Percentiles rank a stretch among this genome's conserved stretches.
These are phyloP conservation scores for Agrocybe chaxingu DNA, from an alignment of 768 basidiomycete species.

Conservation along the genomic window DNA sequence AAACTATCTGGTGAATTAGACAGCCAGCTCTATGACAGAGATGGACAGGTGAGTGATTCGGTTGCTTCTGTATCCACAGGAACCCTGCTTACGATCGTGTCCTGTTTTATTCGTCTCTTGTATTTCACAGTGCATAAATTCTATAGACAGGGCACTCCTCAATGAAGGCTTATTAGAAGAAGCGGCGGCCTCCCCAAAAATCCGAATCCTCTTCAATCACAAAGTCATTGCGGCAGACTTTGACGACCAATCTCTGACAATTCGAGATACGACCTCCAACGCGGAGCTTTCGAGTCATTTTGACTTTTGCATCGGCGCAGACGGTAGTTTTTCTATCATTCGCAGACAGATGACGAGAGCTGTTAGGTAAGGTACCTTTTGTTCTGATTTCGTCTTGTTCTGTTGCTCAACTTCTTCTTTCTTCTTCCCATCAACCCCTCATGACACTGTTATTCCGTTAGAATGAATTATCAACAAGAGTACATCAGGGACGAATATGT, in stretches of 20 bases:
- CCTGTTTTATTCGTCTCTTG: slow-evolving; percentile 14
- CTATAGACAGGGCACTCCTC: slow-evolving; percentile 84
- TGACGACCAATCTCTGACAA: slow-evolving; percentile 51
- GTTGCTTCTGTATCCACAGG: slow-evolving; percentile 14
- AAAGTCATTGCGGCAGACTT: slow-evolving; percentile 81
- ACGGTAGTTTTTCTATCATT: slow-evolving; percentile 91
- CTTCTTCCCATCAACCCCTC: slow-evolving; percentile 29
- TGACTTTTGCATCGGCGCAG: slow-evolving; percentile 86
- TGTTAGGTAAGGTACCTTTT: slow-evolving; percentile 59
- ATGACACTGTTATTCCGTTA: slow-evolving; percentile 33
- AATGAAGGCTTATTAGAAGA: slow-evolving; percentile 85
- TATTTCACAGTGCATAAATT: slow-evolving; percentile 79
- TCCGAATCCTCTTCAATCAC: slow-evolving; percentile 75
- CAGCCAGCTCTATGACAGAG: slow-evolving; percentile 85
- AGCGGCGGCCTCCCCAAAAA: slow-evolving; percentile 55
- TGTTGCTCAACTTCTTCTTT: slow-evolving; percentile 20
- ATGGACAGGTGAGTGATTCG: slow-evolving; percentile 69
- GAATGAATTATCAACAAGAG: slow-evolving; percentile 93
- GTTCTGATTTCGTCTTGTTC: slow-evolving; percentile 20
- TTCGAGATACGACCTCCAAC: slow-evolving; percentile 43
- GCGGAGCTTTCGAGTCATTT: slow-evolving; percentile 50
- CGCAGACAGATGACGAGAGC: slow-evolving; percentile 95
- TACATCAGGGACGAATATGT: slow-evolving; percentile 96
- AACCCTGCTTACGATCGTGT: slow-evolving; percentile 6
- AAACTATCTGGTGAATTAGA: slow-evolving; percentile 64